These are phyloP conservation scores for Cladobotryum mycophilum DNA, from an alignment of 2,329 filamentous ascomycete species.

Conservation along the genomic window DNA sequence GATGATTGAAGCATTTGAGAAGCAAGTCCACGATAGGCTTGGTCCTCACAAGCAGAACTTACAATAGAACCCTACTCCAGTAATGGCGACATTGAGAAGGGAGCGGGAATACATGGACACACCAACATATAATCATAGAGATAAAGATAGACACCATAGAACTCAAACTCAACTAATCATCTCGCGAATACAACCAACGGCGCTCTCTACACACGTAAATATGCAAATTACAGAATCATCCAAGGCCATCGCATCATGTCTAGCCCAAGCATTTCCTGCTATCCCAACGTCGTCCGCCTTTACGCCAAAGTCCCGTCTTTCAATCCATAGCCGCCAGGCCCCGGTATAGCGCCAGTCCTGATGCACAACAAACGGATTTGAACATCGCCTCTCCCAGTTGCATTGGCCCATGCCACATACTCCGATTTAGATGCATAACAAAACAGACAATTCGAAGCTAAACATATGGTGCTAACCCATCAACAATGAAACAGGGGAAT, in stretches of 20 bases:
- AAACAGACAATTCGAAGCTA: background rate
- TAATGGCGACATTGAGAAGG: constrained; percentile 2
- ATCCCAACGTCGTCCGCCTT: constrained; percentile 16
- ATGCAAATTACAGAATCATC: constrained; percentile 1
- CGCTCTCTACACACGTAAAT: constrained; percentile 9
- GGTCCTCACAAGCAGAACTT: constrained; percentile 6
- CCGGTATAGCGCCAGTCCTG: background rate
- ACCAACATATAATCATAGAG: constrained; percentile 3
- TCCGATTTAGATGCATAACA: constrained; percentile 15
- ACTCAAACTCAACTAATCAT: constrained; percentile 12
- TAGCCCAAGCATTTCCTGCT: constrained; percentile 15
- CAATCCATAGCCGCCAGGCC: background rate
- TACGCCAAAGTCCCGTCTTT: constrained; percentile 7
- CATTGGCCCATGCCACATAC: constrained; percentile 21
- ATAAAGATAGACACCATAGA: constrained; percentile 1
- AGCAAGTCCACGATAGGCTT: constrained; percentile 54
- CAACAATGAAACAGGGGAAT: background rate
- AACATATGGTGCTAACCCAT: constrained; percentile 4
- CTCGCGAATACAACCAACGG: constrained; percentile 19
- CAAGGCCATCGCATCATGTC: constrained; percentile 4
- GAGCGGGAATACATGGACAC: background rate
- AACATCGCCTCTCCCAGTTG: constrained; percentile 17
- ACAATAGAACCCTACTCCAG: background rate
- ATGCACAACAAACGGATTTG: background rate
- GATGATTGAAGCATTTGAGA: constrained; percentile 94